Conservation (phyloP, 2,329 filamentous ascomycete genomes). For the Penicillium sp. region DNA sequence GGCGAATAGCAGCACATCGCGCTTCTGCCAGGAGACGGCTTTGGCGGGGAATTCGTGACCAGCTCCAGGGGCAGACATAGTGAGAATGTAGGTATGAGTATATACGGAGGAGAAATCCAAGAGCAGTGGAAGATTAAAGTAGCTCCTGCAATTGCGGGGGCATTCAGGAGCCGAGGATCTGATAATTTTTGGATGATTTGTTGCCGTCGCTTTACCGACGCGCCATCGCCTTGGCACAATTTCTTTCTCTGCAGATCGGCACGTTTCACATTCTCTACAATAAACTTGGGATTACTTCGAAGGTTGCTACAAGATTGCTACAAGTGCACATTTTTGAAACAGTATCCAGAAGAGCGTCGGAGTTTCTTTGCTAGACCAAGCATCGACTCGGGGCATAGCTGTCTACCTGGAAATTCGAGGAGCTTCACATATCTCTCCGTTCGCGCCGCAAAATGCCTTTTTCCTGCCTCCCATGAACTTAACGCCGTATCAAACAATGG, state of each 20-base stretch:
- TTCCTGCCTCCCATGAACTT: slow-evolving; percentile 35
- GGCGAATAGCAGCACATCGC: slow-evolving; percentile 86
- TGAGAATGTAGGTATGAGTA: slow-evolving; percentile 6
- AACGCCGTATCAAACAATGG: slow-evolving; percentile 37
- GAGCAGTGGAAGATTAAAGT: slow-evolving; percentile 17
- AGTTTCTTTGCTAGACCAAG: slow-evolving; percentile 47
- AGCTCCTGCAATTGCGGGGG: slow-evolving; percentile 23
- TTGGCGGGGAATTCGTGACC: slow-evolving; percentile 78
- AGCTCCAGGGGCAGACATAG: slow-evolving; percentile 56
- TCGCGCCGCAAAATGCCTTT: slow-evolving; percentile 45
- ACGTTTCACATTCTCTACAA: background rate
- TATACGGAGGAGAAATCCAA: background rate
- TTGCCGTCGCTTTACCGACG: slow-evolving; percentile 18
- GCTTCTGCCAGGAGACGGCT: slow-evolving; percentile 81
- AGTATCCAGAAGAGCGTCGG: slow-evolving; percentile 31
- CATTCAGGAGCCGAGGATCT: slow-evolving; percentile 26
- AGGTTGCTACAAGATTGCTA: background rate
- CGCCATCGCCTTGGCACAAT: slow-evolving; percentile 13
- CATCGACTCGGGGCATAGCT: slow-evolving; percentile 52
- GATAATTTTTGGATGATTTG: slow-evolving; percentile 21
- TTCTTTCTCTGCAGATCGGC: slow-evolving; percentile 1
- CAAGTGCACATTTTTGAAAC: slow-evolving; percentile 1
- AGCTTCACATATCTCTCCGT: slow-evolving; percentile 47
- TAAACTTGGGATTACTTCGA: too few species aligned
- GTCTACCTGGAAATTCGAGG: slow-evolving; percentile 51